Evolutionary conservation across 768 basidiomycete genomes (phyloP), one percentile per base, ranked within the genome.

Genomic region (Chalciporus sphaerocephalus): DNA sequence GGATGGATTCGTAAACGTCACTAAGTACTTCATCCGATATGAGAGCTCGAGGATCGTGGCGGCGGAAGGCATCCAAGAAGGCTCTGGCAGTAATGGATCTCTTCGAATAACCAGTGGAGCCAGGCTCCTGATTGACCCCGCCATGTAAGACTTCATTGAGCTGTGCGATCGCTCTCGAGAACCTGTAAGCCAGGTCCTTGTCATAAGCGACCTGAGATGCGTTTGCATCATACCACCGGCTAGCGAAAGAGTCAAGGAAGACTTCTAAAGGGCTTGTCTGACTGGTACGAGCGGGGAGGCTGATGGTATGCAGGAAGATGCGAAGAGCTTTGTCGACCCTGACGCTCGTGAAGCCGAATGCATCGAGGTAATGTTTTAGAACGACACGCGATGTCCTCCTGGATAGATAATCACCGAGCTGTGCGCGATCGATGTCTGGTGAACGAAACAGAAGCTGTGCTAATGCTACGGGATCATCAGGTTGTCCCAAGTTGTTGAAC

Each of bases 201-300:
- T 92, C 87, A 58, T 85, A 94, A 2, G 85, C 78, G 20, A 92
- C 81, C 20, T 79, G 74, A 38, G 76, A 73, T 6, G 82, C 78
- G 59, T 99, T 98, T 16, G 89, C 86, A 49, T 92, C 88, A 56
- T 90, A 89, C 89, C 93, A 98, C 22, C 88, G 79, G 53, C 79
- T 76, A 12, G 92, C 87, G 60, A 99, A 92, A 9, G 85, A 79
- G 56, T 89, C 83, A 23, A 97, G 74, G 2, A 96, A 71, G 54
- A 83, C 75, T 47, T 80, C 75, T 30, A 82, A 54, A 10, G 66
- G 58, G 17, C 18, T 52, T 44, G 59, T 66, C 27, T 66, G 65
- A 4, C 52, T 51, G 13, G 65, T 42, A 28, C 76, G 73, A 22
- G 69, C 57, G 6, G 83, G 80, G n/a, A 86, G 58, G 55, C 87